These are phyloP conservation scores for Austroboletus olivaceoglutinosus DNA, from an alignment of 1,284 basidiomycete species.

Conservation along the genomic window DNA sequence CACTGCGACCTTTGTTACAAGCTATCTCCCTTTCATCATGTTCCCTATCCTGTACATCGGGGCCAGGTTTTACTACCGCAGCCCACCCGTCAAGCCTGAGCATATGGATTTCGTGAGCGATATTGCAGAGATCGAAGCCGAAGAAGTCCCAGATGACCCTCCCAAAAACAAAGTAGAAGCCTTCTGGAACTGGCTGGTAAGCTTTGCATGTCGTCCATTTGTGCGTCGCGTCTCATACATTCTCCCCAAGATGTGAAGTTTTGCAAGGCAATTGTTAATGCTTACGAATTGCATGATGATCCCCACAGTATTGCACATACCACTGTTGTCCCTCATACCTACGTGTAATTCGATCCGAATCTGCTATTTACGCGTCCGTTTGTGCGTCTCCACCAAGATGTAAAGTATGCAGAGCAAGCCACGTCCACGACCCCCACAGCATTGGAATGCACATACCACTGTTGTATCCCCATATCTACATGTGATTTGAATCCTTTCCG, in stretches of 20 bases:
- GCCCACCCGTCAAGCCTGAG: conserved; percentile 44
- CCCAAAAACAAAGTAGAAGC: conserved; percentile 65
- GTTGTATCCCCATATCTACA: conserved; percentile 5
- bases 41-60: conserved; percentile 75
- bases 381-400: no score
- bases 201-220: conserved; percentile 24
- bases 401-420: no score
- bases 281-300: neutral
- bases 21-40: conserved; percentile 73
- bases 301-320: conserved; percentile 4
- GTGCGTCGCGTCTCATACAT: conserved; percentile 1
- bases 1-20: conserved; percentile 66
- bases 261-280: neutral
- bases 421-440: neutral
- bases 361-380: no score
- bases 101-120: conserved; percentile 81
- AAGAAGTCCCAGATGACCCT: conserved; percentile 68
- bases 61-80: conserved; percentile 52
- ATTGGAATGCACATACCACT: conserved; percentile 7
- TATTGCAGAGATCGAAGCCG: conserved; percentile 71
- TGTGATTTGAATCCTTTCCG: conserved; percentile 2
- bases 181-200: conserved; percentile 72
- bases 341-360: conserved; percentile 3
- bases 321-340: conserved; percentile 5
- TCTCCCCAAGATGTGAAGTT: conserved; percentile 25